phyloP scores from a whole-genome alignment of 2,329 filamentous ascomycete genomes.

The Hymenoscyphus fraxineus region DNA sequence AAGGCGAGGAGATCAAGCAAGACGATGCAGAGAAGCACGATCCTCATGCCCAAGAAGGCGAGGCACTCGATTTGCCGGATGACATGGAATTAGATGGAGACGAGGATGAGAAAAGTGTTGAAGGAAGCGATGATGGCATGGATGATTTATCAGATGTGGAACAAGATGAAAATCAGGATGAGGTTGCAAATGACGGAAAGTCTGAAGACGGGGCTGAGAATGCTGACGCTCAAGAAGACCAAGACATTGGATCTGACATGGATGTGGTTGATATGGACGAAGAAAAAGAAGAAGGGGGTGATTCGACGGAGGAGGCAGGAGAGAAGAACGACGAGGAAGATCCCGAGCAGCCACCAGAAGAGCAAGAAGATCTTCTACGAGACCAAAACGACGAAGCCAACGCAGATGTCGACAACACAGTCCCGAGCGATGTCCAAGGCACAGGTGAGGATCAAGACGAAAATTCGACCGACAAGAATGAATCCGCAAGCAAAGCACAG shows the following conservation, averaged over 20 bases:
- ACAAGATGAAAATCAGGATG: conserved; percentile 39
- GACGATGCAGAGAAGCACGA: conserved; percentile 62
- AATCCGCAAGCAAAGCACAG: conserved; percentile 58
- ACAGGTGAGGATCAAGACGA: conserved; percentile 64
- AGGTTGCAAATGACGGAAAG: conserved; percentile 41
- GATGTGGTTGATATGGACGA: conserved; percentile 34
- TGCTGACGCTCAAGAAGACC: conserved; percentile 39
- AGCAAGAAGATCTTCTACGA: conserved; percentile 39
- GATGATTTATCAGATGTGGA: conserved; percentile 53
- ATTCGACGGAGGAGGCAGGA: conserved; percentile 51
- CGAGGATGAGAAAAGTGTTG: conserved; percentile 45
- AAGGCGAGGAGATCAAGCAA: conserved; percentile 51
- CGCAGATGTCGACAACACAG: conserved; percentile 57
- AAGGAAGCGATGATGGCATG: conserved; percentile 42
- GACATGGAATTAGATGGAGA: conserved; percentile 67
- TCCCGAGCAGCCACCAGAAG: conserved; percentile 51
- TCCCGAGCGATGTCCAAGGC: conserved; percentile 60
- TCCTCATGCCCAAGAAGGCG: conserved; percentile 62
- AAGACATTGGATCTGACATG: conserved; percentile 35
- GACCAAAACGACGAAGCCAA: conserved; percentile 45
- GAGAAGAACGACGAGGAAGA: conserved; percentile 45
- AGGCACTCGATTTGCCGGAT: conserved; percentile 66
- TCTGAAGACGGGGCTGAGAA: conserved; percentile 41
- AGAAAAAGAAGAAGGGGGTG: conserved; percentile 32
- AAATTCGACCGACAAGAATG: conserved; percentile 57